Evolutionary conservation across 2,329 filamentous ascomycete genomes (phyloP).

Genomic region (Lecanicillium sp.): DNA sequence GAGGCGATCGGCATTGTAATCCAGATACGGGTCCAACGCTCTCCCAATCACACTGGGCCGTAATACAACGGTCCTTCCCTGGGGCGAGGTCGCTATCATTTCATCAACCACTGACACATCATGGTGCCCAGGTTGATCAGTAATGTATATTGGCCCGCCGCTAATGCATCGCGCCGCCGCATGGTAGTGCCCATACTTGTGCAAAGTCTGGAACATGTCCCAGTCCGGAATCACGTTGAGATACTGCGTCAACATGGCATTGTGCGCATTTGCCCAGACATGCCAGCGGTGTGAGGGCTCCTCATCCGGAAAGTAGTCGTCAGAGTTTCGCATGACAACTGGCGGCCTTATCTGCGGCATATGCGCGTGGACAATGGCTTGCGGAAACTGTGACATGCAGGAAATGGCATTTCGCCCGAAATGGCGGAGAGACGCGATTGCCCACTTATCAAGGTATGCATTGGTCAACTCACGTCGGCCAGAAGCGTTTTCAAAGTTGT

Average conservation of each 20-base stretch:
- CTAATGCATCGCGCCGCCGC: slow-evolving; percentile 84
- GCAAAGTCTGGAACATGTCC: slow-evolving; percentile 62
- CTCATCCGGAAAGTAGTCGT: slow-evolving; percentile 84
- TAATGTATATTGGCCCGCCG: slow-evolving; percentile 91
- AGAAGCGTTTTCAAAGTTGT: slow-evolving; percentile 61
- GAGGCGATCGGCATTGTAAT: slow-evolving; percentile 64
- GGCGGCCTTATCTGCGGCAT: slow-evolving; percentile 67
- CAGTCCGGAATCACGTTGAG: slow-evolving; percentile 82
- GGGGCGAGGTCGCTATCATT: slow-evolving; percentile 68
- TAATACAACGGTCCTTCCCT: slow-evolving; percentile 71
- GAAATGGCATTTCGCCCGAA: slow-evolving; percentile 75
- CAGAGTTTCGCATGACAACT: slow-evolving; percentile 76
- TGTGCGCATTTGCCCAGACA: slow-evolving; percentile 89
- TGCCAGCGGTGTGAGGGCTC: slow-evolving; percentile 86
- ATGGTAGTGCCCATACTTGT: slow-evolving; percentile 72
- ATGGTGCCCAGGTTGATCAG: slow-evolving; percentile 78
- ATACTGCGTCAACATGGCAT: slow-evolving; percentile 72
- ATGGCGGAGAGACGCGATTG: slow-evolving; percentile 65
- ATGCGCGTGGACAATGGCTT: slow-evolving; percentile 78
- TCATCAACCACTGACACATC: slow-evolving; percentile 67
- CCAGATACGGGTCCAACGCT: slow-evolving; percentile 64
- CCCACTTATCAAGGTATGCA: slow-evolving; percentile 82
- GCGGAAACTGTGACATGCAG: slow-evolving; percentile 90
- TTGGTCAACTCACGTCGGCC: slow-evolving; percentile 65
- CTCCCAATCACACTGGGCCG: slow-evolving; percentile 70